Percentiles rank a stretch among this genome's conserved stretches.
phyloP scores from a whole-genome alignment of 108 stramenopile species.

The Pseudonitzschia pungens region DNA sequence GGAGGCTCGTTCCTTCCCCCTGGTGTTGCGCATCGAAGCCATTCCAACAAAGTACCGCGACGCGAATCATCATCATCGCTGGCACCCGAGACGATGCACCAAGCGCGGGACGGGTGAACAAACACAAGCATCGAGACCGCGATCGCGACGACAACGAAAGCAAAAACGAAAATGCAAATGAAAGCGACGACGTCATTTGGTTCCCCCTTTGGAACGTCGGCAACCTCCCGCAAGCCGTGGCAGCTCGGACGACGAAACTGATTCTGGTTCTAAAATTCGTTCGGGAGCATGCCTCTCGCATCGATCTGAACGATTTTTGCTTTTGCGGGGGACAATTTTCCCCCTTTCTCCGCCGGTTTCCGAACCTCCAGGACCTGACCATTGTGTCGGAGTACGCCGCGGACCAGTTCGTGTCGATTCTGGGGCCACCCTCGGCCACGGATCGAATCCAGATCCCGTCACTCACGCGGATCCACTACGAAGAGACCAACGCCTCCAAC shows the following conservation, averaged over 20 bases:
- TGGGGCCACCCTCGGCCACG: not conserved
- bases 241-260: constrained; percentile 1
- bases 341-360: constrained; percentile 1
- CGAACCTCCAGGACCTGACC: constrained; percentile 1
- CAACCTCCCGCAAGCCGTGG: not conserved
- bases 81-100: not conserved
- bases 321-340: no score
- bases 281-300: not conserved
- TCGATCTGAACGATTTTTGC: not conserved
- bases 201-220: not conserved
- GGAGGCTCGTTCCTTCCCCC: not conserved
- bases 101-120: not conserved
- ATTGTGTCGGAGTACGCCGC: constrained; percentile 2
- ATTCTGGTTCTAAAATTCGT: not conserved
- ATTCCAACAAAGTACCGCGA: not conserved
- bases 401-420: constrained; percentile 3
- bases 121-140: not conserved
- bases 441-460: not conserved
- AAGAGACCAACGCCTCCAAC: constrained; percentile 4
- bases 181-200: not conserved
- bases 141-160: not conserved
- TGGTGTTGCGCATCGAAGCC: constrained; percentile 3
- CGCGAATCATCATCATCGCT: not conserved
- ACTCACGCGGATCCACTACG: not conserved
- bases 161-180: not conserved